phyloP scores from a whole-genome alignment of 768 basidiomycete species.

The Lactarius deliciosus region DNA sequence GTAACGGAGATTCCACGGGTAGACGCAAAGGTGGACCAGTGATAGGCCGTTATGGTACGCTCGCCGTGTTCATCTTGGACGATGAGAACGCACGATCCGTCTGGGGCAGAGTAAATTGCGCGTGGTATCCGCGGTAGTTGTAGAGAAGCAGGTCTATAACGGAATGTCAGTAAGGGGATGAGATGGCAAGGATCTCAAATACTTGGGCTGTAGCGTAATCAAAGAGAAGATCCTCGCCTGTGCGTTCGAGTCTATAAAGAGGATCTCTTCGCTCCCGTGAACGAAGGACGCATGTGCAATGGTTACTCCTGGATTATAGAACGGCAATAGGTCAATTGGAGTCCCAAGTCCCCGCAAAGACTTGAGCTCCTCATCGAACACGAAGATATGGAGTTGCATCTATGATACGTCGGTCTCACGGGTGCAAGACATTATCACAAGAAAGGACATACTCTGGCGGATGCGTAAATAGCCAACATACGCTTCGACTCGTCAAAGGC shows the following conservation, averaged over 20 bases:
- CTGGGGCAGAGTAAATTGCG: conserved; percentile 48
- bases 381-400: conserved; percentile 46
- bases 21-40: conserved; percentile 58
- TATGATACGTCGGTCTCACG: neutral
- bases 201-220: conserved; percentile 56
- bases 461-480: conserved; percentile 49
- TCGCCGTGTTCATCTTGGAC: conserved; percentile 29
- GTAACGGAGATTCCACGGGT: conserved; percentile 43
- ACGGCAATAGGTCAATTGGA: conserved; percentile 42
- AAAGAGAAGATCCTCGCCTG: conserved; percentile 54
- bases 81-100: conserved; percentile 53
- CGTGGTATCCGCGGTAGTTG: conserved; percentile 40
- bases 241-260: conserved; percentile 47
- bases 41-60: conserved; percentile 43
- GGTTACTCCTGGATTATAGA: conserved; percentile 39
- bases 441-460: conserved; percentile 39
- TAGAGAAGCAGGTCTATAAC: conserved; percentile 45
- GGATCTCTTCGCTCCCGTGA: conserved; percentile 51
- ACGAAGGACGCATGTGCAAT: conserved; percentile 47
- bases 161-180: neutral
- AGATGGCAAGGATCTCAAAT: neutral
- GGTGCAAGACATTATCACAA: neutral
- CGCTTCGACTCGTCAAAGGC: conserved; percentile 55
- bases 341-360: conserved; percentile 45
- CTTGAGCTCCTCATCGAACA: conserved; percentile 46